Evolutionary conservation across 1,284 basidiomycete genomes (phyloP).

Genomic region (Fomes fomentarius): DNA sequence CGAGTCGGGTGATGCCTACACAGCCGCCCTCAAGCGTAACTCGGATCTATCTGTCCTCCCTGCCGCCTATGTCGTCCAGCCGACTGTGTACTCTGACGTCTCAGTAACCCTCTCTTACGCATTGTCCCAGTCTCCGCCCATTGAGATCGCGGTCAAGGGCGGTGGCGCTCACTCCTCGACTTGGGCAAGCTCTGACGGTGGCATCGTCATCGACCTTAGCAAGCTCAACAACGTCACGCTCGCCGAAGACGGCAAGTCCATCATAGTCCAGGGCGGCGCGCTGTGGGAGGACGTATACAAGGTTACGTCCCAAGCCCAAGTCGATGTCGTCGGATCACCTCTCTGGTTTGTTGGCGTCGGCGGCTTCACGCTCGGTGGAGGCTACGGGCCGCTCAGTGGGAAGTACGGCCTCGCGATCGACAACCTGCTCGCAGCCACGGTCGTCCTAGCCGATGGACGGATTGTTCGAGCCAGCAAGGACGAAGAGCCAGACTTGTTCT

Average conservation of each 20-base stretch:
- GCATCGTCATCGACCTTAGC: constrained; percentile 43
- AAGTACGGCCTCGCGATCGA: constrained; percentile 44
- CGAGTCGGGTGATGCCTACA: constrained; percentile 18
- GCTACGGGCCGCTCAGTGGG: constrained; percentile 40
- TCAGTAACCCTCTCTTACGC: constrained; percentile 25
- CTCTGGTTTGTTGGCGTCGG: constrained; percentile 30
- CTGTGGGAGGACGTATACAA: constrained; percentile 41
- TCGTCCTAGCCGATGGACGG: constrained; percentile 41
- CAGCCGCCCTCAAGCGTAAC: constrained; percentile 22
- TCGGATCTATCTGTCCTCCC: constrained; percentile 29
- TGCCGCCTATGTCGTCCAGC: constrained; percentile 27
- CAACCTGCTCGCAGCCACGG: constrained; percentile 38
- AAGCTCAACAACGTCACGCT: constrained; percentile 36
- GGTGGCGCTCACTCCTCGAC: constrained; percentile 30
- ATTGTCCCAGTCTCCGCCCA: constrained; percentile 18
- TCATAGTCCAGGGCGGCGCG: constrained; percentile 40
- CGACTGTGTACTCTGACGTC: constrained; percentile 23
- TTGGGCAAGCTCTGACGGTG: constrained; percentile 35
- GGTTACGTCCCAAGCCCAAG: constrained; percentile 29
- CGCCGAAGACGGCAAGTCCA: constrained; percentile 30
- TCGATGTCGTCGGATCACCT: constrained; percentile 35
- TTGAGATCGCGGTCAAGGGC: constrained; percentile 31
- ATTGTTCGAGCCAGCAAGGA: constrained; percentile 34
- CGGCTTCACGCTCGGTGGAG: constrained; percentile 43
- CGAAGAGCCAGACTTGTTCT: constrained; percentile 30